phyloP scores from a whole-genome alignment of 495 filamentous ascomycete genomes.

The Lophiostoma macrostomum region DNA sequence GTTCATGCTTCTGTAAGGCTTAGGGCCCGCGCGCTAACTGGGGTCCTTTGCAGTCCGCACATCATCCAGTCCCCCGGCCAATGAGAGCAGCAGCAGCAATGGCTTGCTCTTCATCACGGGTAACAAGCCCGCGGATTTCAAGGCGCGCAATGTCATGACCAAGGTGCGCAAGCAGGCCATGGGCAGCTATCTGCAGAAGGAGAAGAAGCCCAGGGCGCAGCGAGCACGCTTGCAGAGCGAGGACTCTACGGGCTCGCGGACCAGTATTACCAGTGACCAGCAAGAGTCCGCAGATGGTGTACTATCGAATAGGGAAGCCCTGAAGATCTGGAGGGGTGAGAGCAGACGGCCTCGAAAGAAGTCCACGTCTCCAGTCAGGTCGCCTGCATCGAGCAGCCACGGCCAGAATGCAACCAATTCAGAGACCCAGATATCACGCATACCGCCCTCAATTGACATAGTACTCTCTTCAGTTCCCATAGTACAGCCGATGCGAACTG shows the following conservation, averaged over 20 bases:
- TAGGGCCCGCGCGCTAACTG: constrained; percentile 5
- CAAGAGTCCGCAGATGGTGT: not conserved
- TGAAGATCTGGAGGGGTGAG: not conserved
- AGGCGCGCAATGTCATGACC: constrained; percentile 21
- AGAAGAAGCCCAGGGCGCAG: constrained; percentile 6
- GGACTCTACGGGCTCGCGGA: constrained; percentile 7
- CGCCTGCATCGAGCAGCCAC: not conserved
- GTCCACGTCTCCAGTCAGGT: not conserved
- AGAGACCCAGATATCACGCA: not conserved
- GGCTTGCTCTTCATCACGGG: constrained; percentile 28
- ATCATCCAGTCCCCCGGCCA: constrained; percentile 1
- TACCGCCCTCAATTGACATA: constrained; percentile 1
- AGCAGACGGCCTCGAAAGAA: not conserved
- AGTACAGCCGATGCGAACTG: constrained; percentile 7
- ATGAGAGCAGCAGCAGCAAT: constrained; percentile 6
- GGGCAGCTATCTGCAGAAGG: constrained; percentile 25
- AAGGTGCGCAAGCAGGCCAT: constrained; percentile 33
- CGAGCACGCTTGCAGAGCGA: constrained; percentile 6
- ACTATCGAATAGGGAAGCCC: constrained; percentile 2
- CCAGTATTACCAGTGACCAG: constrained; percentile 6
- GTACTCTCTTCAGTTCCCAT: constrained; percentile 18
- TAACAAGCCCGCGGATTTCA: constrained; percentile 28
- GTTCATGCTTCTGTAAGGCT: not conserved
- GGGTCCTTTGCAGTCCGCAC: not conserved
- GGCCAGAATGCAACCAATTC: not conserved